Evolutionary conservation across 148 eudicot genomes (phyloP).

Genomic region (Hydrangea macrophylla): DNA sequence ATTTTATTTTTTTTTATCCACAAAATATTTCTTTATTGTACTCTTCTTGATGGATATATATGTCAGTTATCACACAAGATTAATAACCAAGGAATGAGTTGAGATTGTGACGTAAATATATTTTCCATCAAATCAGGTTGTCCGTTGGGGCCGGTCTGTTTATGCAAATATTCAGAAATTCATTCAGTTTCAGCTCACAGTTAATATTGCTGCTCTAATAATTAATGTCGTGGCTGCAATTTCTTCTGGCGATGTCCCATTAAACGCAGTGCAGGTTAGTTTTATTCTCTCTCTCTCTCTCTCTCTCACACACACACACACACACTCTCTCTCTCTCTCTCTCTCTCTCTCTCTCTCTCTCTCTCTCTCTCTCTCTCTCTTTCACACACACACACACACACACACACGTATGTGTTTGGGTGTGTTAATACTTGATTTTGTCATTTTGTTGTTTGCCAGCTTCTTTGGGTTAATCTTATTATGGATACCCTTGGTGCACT

Average conservation of each 20-base stretch:
- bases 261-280: constrained; percentile 75
- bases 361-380: too few relatives aligned
- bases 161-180: constrained; percentile 82
- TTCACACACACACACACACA: too few relatives aligned
- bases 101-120: neutral
- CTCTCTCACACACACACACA: too few relatives aligned
- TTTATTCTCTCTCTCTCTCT: neutral
- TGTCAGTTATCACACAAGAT: too few relatives aligned
- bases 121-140: constrained; percentile 46
- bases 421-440: neutral
- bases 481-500: constrained; percentile 91
- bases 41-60: too few relatives aligned
- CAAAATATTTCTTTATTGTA: too few relatives aligned
- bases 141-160: constrained; percentile 84
- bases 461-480: constrained; percentile 83
- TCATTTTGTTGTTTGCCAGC: constrained; percentile 32
- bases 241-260: constrained; percentile 69
- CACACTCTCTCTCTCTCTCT: neutral
- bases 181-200: constrained; percentile 80
- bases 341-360: neutral
- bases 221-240: constrained; percentile 76
- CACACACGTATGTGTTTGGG: neutral
- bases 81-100: too few relatives aligned
- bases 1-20: too few relatives aligned
- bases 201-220: constrained; percentile 75